Evolutionary conservation across 805 yeast genomes (phyloP), one percentile per base, ranked within the genome.

Genomic region (Candida railenensis): DNA sequence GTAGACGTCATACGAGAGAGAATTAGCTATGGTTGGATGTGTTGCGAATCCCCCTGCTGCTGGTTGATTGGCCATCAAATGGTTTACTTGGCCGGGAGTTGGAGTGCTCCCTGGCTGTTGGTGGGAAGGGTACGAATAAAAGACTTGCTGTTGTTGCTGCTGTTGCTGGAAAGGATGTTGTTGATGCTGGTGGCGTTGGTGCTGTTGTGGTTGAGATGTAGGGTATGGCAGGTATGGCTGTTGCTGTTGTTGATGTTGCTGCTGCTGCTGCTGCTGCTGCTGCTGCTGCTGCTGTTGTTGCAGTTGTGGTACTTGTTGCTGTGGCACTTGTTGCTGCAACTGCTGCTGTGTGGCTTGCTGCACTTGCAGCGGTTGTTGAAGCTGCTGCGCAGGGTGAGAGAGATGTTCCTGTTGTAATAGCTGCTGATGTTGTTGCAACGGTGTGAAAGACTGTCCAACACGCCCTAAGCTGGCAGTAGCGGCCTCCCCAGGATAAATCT

Each of bases 191-290:
- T 25, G 30, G 30, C 30, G 30, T n/a, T n/a, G n/a, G n/a, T n/a
- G n/a, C n/a, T n/a, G n/a, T n/a, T n/a, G 30, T 25, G 30, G 30
- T 25, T 25, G 30, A 5, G 11, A 25, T 11, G 5, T 5, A 11
- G 30, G 11, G 30, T 7, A 25, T 25, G 11, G 9, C 11, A 11
- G 30, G 30, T 25, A 11, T 25, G 30, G 30, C 5, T 36, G 22
- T 36, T 15, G 39, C 22, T 15, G 39, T 19, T 16, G 39, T 36
- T 15, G 9, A 9, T 36, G 39, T n/a, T 38, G 41, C 19, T 19
- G 41, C 32, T 38, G 41, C 12, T 21, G 40, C n/a, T 34, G 40
- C 40, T 37, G 28, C 22, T 15, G 28, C 20, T 38, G 41, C 18
- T 38, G 42, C 33, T 12, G 19, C 4, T 39, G 33, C 12, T 8